Evolutionary conservation across 768 basidiomycete species (phyloP), one percentile per base, ranked within the genome.

Genomic region (Boletus eberwhitei): DNA sequence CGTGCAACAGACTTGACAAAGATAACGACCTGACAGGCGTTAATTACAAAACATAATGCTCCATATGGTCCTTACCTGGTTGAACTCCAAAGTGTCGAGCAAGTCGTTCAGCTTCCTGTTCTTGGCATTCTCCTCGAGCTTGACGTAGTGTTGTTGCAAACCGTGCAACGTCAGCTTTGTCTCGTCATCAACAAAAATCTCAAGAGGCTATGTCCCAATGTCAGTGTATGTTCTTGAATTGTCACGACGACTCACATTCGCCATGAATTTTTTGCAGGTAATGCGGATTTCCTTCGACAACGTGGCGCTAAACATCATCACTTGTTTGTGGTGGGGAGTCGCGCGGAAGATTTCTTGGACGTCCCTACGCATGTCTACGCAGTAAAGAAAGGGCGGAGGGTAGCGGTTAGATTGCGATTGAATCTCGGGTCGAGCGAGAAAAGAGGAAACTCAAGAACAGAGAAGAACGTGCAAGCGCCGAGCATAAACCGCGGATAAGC

Each of bases 261-360:
- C 90, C 97, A 99, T 99, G 73, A 99, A 99, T 71, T 99, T 98
- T 78, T 98, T 98, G 85, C 97, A 99, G 0, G 97, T 98, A 8
- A 87, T 81, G 53, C 97, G 83, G 54, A 99, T 96, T 61, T 98
- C 97, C 79, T 99, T 98, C 53, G 93, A 86, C 57, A 99, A 76
- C 1, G 97, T 99, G 38, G 97, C 97, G 65, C 93, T 96, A 81
- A 99, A 99, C 97, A 99, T 99, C 97, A 99, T 99, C 63, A 99
- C 97, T 81, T 99, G 96, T 79, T 99, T 99, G 83, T 97, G 94
- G 74, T 97, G 96, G 48, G 97, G 97, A 19, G 97, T 98, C 17
- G 93, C 84, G 66, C 96, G 88, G 84, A 98, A 99, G 67, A 99
- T 98, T 78, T 99, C 97, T 85, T 99, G 97, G 60, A 99, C 96